Evolutionary conservation across 116 monocot species (phyloP).

Genomic region (Phalaenopsis hybrid): DNA sequence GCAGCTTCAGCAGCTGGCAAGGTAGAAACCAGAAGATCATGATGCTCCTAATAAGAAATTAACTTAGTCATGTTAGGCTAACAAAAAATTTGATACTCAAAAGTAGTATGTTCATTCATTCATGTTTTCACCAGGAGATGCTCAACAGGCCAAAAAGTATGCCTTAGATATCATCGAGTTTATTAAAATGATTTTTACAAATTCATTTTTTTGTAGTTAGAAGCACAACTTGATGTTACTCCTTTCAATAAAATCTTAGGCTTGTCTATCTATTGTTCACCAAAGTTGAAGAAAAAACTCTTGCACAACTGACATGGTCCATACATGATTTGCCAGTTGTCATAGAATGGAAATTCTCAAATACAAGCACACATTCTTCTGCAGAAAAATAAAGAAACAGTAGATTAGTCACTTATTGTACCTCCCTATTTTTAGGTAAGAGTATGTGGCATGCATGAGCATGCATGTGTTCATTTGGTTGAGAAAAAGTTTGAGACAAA

Average conservation of each 20-base stretch:
- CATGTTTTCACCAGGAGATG: not conserved
- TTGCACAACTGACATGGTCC: not conserved
- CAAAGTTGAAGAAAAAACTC: not conserved
- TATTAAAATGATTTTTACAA: not conserved
- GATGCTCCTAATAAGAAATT: conserved; percentile 68
- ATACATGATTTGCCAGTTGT: not conserved
- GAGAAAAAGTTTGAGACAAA: not conserved
- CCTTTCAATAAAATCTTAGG: not conserved
- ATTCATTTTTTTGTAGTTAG: not conserved
- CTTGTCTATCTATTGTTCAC: not conserved
- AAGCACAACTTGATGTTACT: not conserved
- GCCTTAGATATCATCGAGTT: not conserved
- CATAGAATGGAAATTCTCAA: not conserved
- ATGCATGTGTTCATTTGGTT: not conserved
- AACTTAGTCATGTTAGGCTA: not conserved
- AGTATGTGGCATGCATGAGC: not conserved
- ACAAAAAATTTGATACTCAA: not conserved
- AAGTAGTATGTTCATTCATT: not conserved
- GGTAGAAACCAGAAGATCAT: conserved; percentile 74
- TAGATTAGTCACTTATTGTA: not conserved
- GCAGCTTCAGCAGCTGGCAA: conserved; percentile 69
- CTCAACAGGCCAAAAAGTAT: not conserved
- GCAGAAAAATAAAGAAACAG: not conserved
- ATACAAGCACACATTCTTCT: not conserved
- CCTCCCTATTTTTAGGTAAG: too few relatives aligned